These are phyloP conservation scores for Coemansia sp. DNA, from an alignment of 192 early-diverging fungal genomes.

Conservation along the genomic window DNA sequence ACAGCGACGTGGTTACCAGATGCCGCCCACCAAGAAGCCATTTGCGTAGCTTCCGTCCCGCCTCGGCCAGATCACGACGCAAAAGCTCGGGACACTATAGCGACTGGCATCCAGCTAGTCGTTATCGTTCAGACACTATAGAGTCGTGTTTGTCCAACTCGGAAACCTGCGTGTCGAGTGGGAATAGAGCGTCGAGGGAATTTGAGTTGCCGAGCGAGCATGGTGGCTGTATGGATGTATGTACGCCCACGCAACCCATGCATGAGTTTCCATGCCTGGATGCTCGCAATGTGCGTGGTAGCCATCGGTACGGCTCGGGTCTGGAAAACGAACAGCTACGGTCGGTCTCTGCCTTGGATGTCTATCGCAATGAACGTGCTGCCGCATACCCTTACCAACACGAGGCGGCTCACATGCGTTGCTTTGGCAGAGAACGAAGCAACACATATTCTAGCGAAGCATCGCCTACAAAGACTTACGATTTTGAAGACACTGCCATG, in stretches of 20 bases:
- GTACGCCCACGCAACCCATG: neutral
- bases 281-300: no score
- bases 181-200: conserved; percentile 19
- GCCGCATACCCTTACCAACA: no score
- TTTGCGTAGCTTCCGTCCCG: neutral
- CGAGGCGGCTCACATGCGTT: no score
- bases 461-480: neutral
- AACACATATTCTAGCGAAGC: conserved; percentile 13
- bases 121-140: conserved; percentile 30
- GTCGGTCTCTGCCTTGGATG: no score
- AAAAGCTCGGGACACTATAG: conserved; percentile 11
- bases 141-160: conserved; percentile 42
- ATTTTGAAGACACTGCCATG: neutral
- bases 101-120: conserved; percentile 5
- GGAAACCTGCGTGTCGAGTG: conserved; percentile 43
- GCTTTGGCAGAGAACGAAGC: conserved; percentile 8
- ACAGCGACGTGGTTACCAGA: conserved; percentile 19
- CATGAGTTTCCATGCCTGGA: conserved; percentile 1
- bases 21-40: neutral
- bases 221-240: neutral
- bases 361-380: no score
- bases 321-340: no score
- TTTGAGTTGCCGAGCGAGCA: neutral
- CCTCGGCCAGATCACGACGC: conserved; percentile 4
- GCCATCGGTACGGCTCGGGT: no score